Conservation (phyloP, 306 rosid species). For the Trifolium fragiferum region DNA sequence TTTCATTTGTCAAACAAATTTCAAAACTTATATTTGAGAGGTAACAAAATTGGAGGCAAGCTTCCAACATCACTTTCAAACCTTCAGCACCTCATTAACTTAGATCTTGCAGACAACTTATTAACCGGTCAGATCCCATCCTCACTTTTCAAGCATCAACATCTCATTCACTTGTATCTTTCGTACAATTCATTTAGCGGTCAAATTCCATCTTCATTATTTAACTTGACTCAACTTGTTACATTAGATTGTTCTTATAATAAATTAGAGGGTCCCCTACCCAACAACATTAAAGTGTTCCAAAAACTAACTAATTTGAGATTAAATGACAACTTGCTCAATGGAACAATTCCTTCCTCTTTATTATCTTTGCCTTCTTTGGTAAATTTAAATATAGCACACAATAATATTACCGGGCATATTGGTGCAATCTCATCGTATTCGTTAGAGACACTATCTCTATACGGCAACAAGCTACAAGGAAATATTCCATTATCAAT, state of each 20-base stretch:
- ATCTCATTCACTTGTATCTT: not conserved
- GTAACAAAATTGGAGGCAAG: too few species aligned
- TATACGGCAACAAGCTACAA: not conserved
- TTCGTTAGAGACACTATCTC: not conserved
- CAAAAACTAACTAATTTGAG: not conserved
- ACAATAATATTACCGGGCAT: not conserved
- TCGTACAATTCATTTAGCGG: too few species aligned
- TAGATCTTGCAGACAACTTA: too few species aligned
- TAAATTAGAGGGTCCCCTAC: not conserved
- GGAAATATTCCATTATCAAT: conserved; percentile 11
- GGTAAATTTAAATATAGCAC: not conserved
- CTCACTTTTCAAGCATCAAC: not conserved
- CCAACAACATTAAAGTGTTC: not conserved
- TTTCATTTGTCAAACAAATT: too few species aligned
- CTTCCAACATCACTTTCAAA: too few species aligned
- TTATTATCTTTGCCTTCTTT: conserved; percentile 3
- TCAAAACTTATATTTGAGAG: too few species aligned
- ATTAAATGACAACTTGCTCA: not conserved
- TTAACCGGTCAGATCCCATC: too few species aligned
- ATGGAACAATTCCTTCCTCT: conserved; percentile 28
- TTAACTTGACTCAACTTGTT: too few species aligned
- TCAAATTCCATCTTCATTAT: not conserved
- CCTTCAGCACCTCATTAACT: too few species aligned
- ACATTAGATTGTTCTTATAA: not conserved
- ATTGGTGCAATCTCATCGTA: not conserved